Conservation (phyloP, 2,329 filamentous ascomycete species). For the Cadophora sp. region DNA sequence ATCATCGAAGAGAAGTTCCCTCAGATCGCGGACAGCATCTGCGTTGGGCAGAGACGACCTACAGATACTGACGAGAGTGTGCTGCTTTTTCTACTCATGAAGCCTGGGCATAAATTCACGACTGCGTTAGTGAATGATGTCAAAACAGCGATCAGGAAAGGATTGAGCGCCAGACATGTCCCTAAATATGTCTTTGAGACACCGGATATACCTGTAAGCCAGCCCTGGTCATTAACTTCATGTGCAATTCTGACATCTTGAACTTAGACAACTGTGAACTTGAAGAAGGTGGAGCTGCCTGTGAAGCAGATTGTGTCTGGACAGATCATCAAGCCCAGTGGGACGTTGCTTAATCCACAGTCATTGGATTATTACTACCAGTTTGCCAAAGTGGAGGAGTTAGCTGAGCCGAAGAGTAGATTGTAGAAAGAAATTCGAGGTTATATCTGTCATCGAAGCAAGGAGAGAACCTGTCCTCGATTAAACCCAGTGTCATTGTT, state of each 20-base stretch:
- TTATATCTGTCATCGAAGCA: too few relatives aligned
- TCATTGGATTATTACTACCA: constrained; percentile 81
- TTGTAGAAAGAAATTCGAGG: constrained; percentile 46
- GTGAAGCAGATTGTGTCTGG: constrained; percentile 87
- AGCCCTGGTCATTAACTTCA: background rate
- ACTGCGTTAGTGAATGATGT: constrained; percentile 61
- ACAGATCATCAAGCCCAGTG: constrained; percentile 74
- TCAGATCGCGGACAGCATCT: constrained; percentile 74
- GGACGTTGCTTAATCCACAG: constrained; percentile 78
- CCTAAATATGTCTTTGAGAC: constrained; percentile 82
- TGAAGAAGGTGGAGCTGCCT: constrained; percentile 85
- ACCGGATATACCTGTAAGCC: constrained; percentile 77
- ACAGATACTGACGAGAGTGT: constrained; percentile 63
- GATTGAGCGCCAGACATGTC: constrained; percentile 76
- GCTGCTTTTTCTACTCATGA: constrained; percentile 66
- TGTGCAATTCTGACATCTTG: constrained; percentile 11
- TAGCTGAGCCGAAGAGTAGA: constrained; percentile 56
- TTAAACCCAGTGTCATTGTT: too few relatives aligned
- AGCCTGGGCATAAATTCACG: constrained; percentile 62
- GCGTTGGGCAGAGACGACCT: constrained; percentile 77
- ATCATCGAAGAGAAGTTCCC: constrained; percentile 73
- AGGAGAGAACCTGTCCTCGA: too few relatives aligned
- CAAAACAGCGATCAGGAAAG: constrained; percentile 68
- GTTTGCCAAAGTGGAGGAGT: constrained; percentile 74
- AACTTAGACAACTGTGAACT: constrained; percentile 76